Percentiles rank a stretch among this genome's conserved stretches.
Evolutionary conservation across 2,329 filamentous ascomycete species (phyloP).

Genomic region (Juglanconis juglandina): DNA sequence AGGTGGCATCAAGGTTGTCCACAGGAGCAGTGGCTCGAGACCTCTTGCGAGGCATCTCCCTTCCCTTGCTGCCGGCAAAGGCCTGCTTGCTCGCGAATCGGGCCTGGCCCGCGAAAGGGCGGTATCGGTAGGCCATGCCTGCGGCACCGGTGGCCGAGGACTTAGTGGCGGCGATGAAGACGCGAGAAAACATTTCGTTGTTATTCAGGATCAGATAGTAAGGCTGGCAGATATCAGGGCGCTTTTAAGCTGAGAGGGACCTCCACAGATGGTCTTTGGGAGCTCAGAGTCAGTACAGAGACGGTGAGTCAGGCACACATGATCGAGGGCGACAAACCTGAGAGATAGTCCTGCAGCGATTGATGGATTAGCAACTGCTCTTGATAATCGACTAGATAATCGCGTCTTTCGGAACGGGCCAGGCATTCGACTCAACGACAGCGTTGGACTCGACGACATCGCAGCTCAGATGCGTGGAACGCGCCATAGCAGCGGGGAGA

Average conservation of each 20-base stretch:
- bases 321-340: constrained; percentile 51
- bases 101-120: constrained; percentile 32
- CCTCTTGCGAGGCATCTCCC: constrained; percentile 59
- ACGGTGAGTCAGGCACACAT: constrained; percentile 39
- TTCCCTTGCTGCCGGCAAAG: constrained; percentile 66
- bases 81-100: constrained; percentile 41
- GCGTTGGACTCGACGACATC: background rate
- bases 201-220: constrained; percentile 22
- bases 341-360: constrained; percentile 65
- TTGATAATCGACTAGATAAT: constrained; percentile 13
- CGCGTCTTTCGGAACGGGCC: background rate
- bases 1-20: constrained; percentile 76
- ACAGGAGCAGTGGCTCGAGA: constrained; percentile 62
- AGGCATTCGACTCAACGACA: background rate
- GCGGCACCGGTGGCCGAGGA: constrained; percentile 46
- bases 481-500: background rate
- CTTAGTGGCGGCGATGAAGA: constrained; percentile 51
- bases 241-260: constrained; percentile 44
- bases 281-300: constrained; percentile 32
- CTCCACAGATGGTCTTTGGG: constrained; percentile 51
- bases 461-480: background rate
- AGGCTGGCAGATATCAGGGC: constrained; percentile 13
- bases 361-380: constrained; percentile 39
- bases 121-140: constrained; percentile 29
- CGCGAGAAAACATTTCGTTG: constrained; percentile 57